Evolutionary conservation across 78 protist genomes (phyloP).

Genomic region (Protostelium mycophagum): DNA sequence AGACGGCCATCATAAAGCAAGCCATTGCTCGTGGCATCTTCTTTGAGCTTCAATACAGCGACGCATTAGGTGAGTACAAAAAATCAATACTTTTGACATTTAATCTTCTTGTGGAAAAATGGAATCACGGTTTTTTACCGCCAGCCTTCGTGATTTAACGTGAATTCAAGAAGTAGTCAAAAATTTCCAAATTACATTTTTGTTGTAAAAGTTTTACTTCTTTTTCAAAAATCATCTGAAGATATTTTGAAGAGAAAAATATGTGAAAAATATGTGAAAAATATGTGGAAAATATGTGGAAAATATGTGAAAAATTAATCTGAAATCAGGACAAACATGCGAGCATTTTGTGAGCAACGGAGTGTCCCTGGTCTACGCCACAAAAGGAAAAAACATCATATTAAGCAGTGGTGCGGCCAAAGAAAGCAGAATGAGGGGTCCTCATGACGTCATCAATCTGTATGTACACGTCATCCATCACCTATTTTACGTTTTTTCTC

Average conservation of each 20-base stretch:
- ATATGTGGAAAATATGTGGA: no score
- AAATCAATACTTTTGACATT: no score
- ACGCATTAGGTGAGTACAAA: background rate
- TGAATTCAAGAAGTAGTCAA: background rate
- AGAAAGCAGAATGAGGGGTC: background rate
- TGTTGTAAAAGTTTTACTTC: background rate
- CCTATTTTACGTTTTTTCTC: background rate
- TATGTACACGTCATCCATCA: no score
- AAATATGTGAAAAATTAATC: no score
- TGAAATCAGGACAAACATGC: no score
- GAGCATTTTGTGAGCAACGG: background rate
- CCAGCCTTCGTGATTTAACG: no score
- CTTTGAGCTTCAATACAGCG: background rate
- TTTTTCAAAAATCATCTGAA: no score
- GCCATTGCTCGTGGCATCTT: background rate
- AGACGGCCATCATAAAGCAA: background rate
- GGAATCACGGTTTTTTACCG: no score
- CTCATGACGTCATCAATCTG: background rate
- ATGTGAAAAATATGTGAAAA: no score
- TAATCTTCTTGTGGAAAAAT: no score
- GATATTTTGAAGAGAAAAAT: no score
- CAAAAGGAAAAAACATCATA: background rate
- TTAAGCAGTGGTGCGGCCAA: background rate
- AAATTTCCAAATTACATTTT: no score
- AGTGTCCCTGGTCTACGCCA: background rate